Evolutionary conservation across 805 yeast genomes (phyloP).

Genomic region (Candida germanica): DNA sequence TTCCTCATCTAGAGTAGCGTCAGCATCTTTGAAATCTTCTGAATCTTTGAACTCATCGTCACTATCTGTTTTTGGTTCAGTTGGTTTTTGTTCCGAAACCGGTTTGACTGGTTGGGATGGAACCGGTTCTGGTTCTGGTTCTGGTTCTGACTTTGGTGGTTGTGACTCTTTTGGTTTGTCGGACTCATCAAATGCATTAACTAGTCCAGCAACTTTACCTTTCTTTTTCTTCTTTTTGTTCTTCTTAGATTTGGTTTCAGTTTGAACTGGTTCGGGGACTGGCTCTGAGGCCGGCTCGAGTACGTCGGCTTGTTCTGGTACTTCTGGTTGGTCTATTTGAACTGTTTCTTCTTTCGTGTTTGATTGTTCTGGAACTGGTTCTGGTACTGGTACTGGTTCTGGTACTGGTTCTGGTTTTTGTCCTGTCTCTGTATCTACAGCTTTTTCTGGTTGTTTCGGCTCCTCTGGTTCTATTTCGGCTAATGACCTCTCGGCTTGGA

Average conservation of each 20-base stretch:
- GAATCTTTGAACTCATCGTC: conserved; percentile 16
- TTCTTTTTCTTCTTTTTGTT: conserved; percentile 7
- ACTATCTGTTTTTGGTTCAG: conserved; percentile 3
- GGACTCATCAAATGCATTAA: conserved; percentile 4
- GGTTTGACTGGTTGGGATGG: conserved; percentile 1
- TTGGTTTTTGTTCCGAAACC: not conserved
- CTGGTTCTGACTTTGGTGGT: not conserved
- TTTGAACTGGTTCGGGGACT: not conserved
- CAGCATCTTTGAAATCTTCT: conserved; percentile 6
- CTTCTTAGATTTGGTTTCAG: conserved; percentile 1
- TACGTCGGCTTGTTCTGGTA: conserved; percentile 3
- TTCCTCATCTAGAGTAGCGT: conserved; percentile 2
- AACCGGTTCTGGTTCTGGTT: conserved; percentile 2
- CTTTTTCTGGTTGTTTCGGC: not conserved
- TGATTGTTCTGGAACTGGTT: conserved; percentile 1
- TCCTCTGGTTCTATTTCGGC: conserved; percentile 1
- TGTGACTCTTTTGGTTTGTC: conserved; percentile 3
- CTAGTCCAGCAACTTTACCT: conserved; percentile 7
- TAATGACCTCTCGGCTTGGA: not conserved
- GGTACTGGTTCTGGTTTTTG: not conserved
- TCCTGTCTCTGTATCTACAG: not conserved
- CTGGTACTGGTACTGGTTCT: conserved; percentile 1
- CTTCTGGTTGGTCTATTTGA: conserved; percentile 1
- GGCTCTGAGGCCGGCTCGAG: conserved; percentile 1
- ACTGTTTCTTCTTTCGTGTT: not conserved